phyloP scores from a whole-genome alignment of 2,329 filamentous ascomycete species.

The Exserohilum turcica region DNA sequence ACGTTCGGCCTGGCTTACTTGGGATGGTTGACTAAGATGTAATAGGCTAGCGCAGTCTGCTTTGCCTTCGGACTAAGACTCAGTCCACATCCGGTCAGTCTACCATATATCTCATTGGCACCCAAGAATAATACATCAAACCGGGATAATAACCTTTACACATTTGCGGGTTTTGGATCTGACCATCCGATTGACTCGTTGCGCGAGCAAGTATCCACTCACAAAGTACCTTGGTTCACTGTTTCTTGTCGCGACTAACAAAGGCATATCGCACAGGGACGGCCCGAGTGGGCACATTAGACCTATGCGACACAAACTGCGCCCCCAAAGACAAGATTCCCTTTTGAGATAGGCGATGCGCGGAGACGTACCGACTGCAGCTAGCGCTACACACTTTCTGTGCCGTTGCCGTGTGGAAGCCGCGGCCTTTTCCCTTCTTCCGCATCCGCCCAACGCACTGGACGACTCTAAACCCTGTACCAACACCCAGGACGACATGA shows the following conservation, averaged over 20 bases:
- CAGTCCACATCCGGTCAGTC: too few species aligned
- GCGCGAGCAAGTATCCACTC: background rate
- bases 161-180: background rate
- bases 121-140: background rate
- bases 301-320: background rate
- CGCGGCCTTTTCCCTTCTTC: conserved; percentile 10
- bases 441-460: conserved; percentile 1
- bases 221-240: background rate
- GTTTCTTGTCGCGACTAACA: background rate
- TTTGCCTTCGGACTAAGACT: too few species aligned
- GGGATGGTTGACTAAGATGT: background rate
- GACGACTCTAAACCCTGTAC: background rate
- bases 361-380: conserved; percentile 1
- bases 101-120: too few species aligned
- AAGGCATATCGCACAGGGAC: background rate
- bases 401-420: background rate
- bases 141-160: background rate
- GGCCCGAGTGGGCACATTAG: background rate
- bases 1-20: background rate
- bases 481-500: background rate
- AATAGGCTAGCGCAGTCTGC: background rate
- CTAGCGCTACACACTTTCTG: background rate
- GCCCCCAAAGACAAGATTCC: background rate
- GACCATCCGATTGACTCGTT: background rate
- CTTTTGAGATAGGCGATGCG: conserved; percentile 1